Evolutionary conservation across 2,329 filamentous ascomycete genomes (phyloP).

Genomic region (Fusarium secorum): DNA sequence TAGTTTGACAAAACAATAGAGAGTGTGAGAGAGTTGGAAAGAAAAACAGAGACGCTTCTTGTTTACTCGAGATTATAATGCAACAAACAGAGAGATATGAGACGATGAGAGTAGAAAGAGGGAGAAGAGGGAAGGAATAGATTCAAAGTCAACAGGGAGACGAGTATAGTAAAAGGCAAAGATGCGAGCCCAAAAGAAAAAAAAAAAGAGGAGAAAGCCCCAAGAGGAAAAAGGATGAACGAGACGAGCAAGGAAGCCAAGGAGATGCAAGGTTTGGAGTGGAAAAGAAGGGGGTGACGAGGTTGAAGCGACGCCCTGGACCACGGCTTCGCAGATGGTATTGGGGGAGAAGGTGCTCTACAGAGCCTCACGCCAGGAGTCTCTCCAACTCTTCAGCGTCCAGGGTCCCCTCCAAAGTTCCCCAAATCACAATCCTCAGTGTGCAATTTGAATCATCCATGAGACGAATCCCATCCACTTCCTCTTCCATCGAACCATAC

Average conservation of each 20-base stretch:
- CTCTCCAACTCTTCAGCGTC: neutral
- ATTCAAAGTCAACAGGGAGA: conserved; percentile 20
- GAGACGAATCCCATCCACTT: conserved; percentile 6
- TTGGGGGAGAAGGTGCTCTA: neutral
- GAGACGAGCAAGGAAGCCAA: conserved; percentile 23
- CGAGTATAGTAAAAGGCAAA: conserved; percentile 11
- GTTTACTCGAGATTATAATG: conserved; percentile 16
- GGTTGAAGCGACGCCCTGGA: conserved; percentile 23
- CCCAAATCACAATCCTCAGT: conserved; percentile 3
- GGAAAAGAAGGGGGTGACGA: conserved; percentile 20
- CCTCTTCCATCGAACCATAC: conserved; percentile 25
- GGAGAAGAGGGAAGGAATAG: conserved; percentile 11
- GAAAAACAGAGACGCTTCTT: conserved; percentile 33
- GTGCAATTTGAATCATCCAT: conserved; percentile 13
- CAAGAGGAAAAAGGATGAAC: conserved; percentile 33
- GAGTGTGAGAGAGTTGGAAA: conserved; percentile 19
- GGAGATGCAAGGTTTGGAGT: conserved; percentile 28
- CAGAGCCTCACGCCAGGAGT: conserved; percentile 29
- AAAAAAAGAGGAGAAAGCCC: conserved; percentile 31
- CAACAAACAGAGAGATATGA: conserved; percentile 24
- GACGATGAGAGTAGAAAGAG: conserved; percentile 25
- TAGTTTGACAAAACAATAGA: conserved; percentile 8
- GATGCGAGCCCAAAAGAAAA: neutral
- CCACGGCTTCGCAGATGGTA: neutral
- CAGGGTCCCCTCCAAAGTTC: conserved; percentile 1